Percentiles rank a stretch among this genome's conserved stretches.
These are phyloP conservation scores for Backusella parvicylindrica DNA, from an alignment of 192 early-diverging fungal species.

Conservation along the genomic window DNA sequence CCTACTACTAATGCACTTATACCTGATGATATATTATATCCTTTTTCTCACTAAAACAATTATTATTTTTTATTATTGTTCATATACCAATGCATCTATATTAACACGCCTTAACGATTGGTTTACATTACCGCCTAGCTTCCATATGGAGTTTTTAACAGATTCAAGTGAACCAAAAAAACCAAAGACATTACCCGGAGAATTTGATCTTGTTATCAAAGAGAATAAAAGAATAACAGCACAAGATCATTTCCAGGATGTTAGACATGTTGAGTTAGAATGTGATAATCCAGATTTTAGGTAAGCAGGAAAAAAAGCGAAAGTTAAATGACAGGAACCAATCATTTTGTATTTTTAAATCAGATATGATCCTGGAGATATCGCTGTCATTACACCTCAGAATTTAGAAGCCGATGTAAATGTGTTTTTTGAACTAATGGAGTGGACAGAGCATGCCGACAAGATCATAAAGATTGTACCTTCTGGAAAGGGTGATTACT, in stretches of 20 bases:
- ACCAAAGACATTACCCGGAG: slow-evolving; percentile 12
- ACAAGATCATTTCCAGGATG: slow-evolving; percentile 86
- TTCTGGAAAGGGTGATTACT: background rate
- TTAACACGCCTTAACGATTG: background rate
- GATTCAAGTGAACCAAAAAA: background rate
- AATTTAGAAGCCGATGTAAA: slow-evolving; percentile 71
- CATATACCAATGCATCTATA: background rate
- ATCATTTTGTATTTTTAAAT: background rate
- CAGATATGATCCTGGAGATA: slow-evolving; percentile 78
- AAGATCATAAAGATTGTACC: slow-evolving; percentile 50
- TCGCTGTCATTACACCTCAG: slow-evolving; percentile 68
- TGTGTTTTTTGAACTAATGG: slow-evolving; percentile 64
- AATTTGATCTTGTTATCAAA: slow-evolving; percentile 39
- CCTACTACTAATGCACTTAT: slow-evolving; percentile 54
- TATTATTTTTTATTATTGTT: background rate
- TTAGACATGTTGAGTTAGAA: slow-evolving; percentile 75
- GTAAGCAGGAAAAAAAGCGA: background rate
- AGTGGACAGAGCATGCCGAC: slow-evolving; percentile 67
- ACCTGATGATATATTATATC: slow-evolving; percentile 45
- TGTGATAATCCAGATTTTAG: slow-evolving; percentile 28
- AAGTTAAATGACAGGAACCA: background rate
- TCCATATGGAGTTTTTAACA: slow-evolving; percentile 43
- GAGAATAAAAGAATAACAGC: slow-evolving; percentile 71
- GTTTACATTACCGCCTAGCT: slow-evolving; percentile 33
- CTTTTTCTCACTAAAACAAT: slow-evolving; percentile 1